Evolutionary conservation across 2,329 filamentous ascomycete species (phyloP), one percentile per base, ranked within the genome.

Genomic region (Capronia americana): DNA sequence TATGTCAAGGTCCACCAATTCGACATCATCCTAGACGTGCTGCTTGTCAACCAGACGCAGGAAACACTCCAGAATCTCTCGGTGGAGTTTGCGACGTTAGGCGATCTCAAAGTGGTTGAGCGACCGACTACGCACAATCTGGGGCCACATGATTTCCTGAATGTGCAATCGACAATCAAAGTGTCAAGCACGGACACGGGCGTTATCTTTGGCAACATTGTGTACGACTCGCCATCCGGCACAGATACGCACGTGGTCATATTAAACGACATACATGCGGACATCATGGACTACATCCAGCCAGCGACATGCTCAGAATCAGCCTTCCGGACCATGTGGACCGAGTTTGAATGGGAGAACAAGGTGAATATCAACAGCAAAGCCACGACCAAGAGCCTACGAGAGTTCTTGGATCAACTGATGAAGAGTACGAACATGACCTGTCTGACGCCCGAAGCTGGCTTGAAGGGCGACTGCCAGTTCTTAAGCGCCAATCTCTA

Each of bases 291-390:
- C 81, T 99, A 99, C 82, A 99, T 99, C 75, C 94, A 98, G 77
- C 95, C 95, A 1, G 94, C 94, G 6, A 90, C 93, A 17, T 99
- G 95, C 84, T 95, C 92, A 4, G 95, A 99, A 84, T 97, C 94
- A 11, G 93, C 98, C 76, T 99, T 99, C 89, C 88, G 95, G 67
- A 96, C 92, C n/a, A 99, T 99, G 95, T 99, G 95, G 95, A 99
- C 95, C 44, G 95, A 99, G 77, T 99, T 99, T 73, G 95, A 99
- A 78, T 99, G 95, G 95, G 95, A 99, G 85, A 99, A 99, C 83
- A 99, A 99, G 87, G 94, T 99, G 79, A 99, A 99, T 82, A 98
- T 99, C 82, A 97, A 97, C 81, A 96, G 92, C 70, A 98, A 97
- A 85, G 55, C 54, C 44, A 70, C 70, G 14, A 92, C 92, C 72